Evolutionary conservation across 768 basidiomycete genomes (phyloP).

Genomic region (Psilocybe tampanensis): DNA sequence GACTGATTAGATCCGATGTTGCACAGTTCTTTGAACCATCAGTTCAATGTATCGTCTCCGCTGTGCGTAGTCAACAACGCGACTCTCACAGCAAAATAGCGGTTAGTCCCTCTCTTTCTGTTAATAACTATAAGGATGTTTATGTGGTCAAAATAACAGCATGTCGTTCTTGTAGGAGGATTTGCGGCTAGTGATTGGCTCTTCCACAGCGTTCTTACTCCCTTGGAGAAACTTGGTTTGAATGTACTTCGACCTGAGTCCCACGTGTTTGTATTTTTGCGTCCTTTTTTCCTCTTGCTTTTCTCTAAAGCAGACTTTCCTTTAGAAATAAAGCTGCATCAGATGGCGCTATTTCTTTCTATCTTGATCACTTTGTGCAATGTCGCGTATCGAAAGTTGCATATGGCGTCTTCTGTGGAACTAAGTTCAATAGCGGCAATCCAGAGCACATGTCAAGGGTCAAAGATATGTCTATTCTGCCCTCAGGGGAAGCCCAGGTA

Average conservation of each 20-base stretch:
- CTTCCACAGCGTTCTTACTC: constrained; percentile 39
- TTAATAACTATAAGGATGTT: neutral
- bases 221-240: constrained; percentile 38
- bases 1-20: too few species aligned
- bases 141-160: neutral
- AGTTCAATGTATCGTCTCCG: constrained; percentile 31
- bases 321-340: constrained; percentile 25
- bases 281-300: neutral
- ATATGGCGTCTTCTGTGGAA: constrained; percentile 9
- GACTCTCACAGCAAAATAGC: constrained; percentile 26
- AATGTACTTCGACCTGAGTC: constrained; percentile 50
- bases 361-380: constrained; percentile 26
- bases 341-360: constrained; percentile 25
- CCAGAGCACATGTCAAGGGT: constrained; percentile 14
- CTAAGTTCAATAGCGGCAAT: constrained; percentile 15
- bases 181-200: constrained; percentile 61
- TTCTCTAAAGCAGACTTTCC: neutral
- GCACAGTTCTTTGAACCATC: too few species aligned
- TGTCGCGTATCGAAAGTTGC: constrained; percentile 19
- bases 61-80: constrained; percentile 25
- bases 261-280: constrained; percentile 44
- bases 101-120: constrained; percentile 19
- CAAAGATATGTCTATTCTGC: neutral
- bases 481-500: constrained; percentile 34
- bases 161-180: constrained; percentile 45